Conservation (phyloP, 148 eudicot genomes). For the Spergularia bocconei region DNA sequence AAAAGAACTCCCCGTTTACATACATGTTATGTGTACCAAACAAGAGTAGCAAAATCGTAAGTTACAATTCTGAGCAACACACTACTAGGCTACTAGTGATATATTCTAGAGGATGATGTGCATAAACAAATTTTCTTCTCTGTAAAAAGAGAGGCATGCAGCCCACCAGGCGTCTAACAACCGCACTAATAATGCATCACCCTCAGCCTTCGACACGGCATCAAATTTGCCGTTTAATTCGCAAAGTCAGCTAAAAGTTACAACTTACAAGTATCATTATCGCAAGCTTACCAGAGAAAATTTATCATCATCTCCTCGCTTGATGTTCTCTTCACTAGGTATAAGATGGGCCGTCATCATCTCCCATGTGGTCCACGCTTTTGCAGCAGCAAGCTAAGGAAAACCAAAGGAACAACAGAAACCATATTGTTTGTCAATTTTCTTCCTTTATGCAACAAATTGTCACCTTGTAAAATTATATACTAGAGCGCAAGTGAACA, state of each 20-base stretch:
- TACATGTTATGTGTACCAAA: constrained; percentile 1
- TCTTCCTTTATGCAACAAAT: neutral
- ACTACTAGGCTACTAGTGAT: neutral
- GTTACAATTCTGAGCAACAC: neutral
- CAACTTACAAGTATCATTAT: neutral
- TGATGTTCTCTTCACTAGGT: constrained; percentile 73
- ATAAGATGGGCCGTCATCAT: constrained; percentile 90
- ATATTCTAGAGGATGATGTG: neutral
- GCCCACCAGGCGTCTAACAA: neutral
- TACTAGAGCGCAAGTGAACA: too few relatives aligned
- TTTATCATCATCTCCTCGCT: constrained; percentile 76
- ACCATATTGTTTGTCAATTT: neutral
- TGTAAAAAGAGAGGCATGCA: neutral
- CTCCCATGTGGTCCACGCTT: constrained; percentile 99
- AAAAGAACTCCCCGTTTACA: neutral
- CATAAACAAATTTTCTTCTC: neutral
- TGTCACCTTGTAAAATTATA: too few relatives aligned
- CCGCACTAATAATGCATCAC: neutral
- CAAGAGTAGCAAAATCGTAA: neutral
- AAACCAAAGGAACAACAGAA: constrained; percentile 8
- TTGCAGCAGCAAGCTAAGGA: constrained; percentile 74
- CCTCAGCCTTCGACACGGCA: neutral
- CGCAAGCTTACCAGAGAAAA: constrained; percentile 71
- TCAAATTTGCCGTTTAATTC: neutral
- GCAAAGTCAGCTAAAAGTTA: constrained; percentile 5